Conservation (phyloP, 2,329 filamentous ascomycete genomes). For the Nigrograna mackinnonii region DNA sequence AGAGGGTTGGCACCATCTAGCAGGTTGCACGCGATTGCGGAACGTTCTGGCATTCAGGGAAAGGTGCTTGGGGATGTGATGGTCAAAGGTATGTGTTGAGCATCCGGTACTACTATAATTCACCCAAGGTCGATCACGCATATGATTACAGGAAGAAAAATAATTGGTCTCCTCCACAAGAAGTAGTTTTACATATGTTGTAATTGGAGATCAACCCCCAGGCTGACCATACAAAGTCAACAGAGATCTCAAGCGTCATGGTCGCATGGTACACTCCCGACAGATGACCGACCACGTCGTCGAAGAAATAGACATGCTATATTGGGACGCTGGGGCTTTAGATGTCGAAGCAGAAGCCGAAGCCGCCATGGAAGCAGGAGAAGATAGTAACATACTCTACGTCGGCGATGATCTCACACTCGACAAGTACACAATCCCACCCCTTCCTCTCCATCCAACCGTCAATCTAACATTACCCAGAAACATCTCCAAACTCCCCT, state of each 20-base stretch:
- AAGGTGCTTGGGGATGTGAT: constrained; percentile 55
- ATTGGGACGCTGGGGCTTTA: constrained; percentile 53
- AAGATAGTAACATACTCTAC: constrained; percentile 32
- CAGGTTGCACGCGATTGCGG: constrained; percentile 56
- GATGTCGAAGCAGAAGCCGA: constrained; percentile 19
- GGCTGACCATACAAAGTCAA: constrained; percentile 54
- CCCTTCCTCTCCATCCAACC: not conserved
- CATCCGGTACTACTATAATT: not conserved
- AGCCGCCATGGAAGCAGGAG: constrained; percentile 39
- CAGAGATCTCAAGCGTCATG: constrained; percentile 66
- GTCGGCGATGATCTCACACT: constrained; percentile 34
- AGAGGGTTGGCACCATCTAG: constrained; percentile 61
- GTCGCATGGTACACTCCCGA: constrained; percentile 66
- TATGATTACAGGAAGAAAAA: no score
- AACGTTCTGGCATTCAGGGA: constrained; percentile 49
- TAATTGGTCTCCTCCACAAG: no score
- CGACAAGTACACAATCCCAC: constrained; percentile 21
- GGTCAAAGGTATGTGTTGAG: constrained; percentile 48
- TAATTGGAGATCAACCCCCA: not conserved
- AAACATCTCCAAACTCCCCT: constrained; percentile 35
- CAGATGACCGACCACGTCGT: constrained; percentile 73
- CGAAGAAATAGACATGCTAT: constrained; percentile 71
- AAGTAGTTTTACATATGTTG: not conserved
- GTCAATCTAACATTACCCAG: not conserved
- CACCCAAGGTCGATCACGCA: no score